Conservation (phyloP, 2,329 filamentous ascomycete species). For the Cladophialophora immunda region DNA sequence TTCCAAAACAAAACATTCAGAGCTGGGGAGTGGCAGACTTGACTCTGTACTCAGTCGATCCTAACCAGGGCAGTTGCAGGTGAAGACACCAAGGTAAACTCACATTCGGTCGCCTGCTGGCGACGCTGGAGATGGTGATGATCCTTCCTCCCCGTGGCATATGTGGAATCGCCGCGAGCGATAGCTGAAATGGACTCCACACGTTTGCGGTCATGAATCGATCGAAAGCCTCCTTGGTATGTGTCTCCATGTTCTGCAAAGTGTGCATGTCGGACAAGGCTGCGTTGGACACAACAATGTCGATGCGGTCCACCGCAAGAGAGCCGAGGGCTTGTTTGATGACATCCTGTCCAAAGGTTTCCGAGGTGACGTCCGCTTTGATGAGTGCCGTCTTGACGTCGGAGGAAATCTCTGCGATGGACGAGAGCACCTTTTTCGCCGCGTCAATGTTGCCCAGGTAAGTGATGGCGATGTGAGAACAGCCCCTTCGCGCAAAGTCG, state of each 20-base stretch:
- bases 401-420: not conserved
- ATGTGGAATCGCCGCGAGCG: slow-evolving; percentile 14
- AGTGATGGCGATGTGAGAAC: slow-evolving; percentile 17
- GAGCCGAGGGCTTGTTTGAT: slow-evolving; percentile 2
- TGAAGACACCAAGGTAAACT: not conserved
- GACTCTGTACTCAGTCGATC: no score
- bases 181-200: slow-evolving; percentile 3
- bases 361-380: slow-evolving; percentile 14
- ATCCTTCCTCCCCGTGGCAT: slow-evolving; percentile 22
- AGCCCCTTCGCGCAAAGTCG: slow-evolving; percentile 18
- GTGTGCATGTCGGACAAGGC: slow-evolving; percentile 5
- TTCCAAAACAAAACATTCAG: not conserved
- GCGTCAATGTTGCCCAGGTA: slow-evolving; percentile 16
- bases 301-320: slow-evolving; percentile 17
- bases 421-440: slow-evolving; percentile 5
- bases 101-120: slow-evolving; percentile 5
- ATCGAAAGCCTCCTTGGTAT: slow-evolving; percentile 11
- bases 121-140: slow-evolving; percentile 24
- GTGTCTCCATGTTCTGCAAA: not conserved
- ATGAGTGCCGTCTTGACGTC: slow-evolving; percentile 13
- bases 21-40: no score
- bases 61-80: not conserved
- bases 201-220: slow-evolving; percentile 14
- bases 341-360: slow-evolving; percentile 12
- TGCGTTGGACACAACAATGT: slow-evolving; percentile 23